These are phyloP conservation scores for Candida anglica DNA, from an alignment of 805 yeast species.

Conservation along the genomic window DNA sequence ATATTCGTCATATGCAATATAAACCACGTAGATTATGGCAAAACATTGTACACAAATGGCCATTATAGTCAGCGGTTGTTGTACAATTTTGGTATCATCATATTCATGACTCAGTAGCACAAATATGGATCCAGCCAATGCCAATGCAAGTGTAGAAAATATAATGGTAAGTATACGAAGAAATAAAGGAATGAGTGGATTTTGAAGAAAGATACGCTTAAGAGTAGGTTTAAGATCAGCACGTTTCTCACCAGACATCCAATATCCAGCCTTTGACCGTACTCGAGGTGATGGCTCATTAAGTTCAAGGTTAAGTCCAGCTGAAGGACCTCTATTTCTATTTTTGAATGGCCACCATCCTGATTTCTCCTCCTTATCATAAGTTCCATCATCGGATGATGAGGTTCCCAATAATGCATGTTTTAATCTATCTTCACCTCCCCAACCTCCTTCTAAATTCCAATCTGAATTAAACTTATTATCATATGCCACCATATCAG, in stretches of 20 bases:
- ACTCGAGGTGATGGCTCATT: constrained; percentile 22
- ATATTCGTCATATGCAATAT: constrained; percentile 88
- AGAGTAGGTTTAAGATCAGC: constrained; percentile 63
- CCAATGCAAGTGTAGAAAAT: constrained; percentile 66
- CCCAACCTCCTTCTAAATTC: constrained; percentile 53
- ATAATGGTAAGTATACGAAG: constrained; percentile 50
- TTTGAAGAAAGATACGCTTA: constrained; percentile 57
- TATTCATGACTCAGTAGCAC: constrained; percentile 30
- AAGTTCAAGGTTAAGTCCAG: not conserved
- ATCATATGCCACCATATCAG: constrained; percentile 21
- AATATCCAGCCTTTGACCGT: constrained; percentile 57
- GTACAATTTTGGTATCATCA: constrained; percentile 43
- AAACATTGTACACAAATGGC: constrained; percentile 79
- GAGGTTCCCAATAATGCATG: constrained; percentile 43
- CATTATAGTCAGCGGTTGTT: constrained; percentile 90
- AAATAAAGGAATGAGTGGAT: constrained; percentile 77
- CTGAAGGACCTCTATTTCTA: not conserved
- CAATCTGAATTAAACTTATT: constrained; percentile 30
- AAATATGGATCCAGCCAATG: constrained; percentile 61
- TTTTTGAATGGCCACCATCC: not conserved
- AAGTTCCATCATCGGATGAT: constrained; percentile 26
- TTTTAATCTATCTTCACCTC: constrained; percentile 63
- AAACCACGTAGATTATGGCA: constrained; percentile 72
- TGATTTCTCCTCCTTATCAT: constrained; percentile 7
- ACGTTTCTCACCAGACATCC: constrained; percentile 63